Evolutionary conservation across 306 rosid species (phyloP).

Genomic region (Sindora glabra): DNA sequence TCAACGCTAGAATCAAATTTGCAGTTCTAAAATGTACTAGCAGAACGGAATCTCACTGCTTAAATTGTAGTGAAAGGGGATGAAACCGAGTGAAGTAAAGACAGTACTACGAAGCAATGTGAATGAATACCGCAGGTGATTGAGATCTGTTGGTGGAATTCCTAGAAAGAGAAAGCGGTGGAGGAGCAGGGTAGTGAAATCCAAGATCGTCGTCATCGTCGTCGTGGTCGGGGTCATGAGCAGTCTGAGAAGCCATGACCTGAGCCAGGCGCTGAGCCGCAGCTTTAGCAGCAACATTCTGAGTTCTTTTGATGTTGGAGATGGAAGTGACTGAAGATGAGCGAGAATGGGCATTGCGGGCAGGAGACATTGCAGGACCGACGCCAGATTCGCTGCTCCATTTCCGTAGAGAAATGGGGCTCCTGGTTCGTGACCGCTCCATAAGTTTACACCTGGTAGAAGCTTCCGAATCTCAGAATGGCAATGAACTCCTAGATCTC

Average conservation of each 20-base stretch:
- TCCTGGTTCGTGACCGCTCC: slow-evolving; percentile 43
- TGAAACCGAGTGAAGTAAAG: background rate
- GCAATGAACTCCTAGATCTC: no score
- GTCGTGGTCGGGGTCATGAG: slow-evolving; percentile 58
- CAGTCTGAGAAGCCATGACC: slow-evolving; percentile 94
- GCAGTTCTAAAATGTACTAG: no score
- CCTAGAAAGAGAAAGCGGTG: slow-evolving; percentile 63
- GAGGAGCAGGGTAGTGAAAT: slow-evolving; percentile 90
- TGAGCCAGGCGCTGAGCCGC: slow-evolving; percentile 98
- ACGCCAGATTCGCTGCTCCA: slow-evolving; percentile 43
- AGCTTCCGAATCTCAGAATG: no score
- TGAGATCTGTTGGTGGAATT: slow-evolving; percentile 49
- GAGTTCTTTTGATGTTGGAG: slow-evolving; percentile 80
- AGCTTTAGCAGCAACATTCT: slow-evolving; percentile 92
- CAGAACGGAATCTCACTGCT: no score
- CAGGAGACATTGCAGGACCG: slow-evolving; percentile 54
- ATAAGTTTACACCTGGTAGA: slow-evolving; percentile 2
- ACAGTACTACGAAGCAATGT: background rate
- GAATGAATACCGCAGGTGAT: slow-evolving; percentile 52
- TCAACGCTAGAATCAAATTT: no score
- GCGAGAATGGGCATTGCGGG: slow-evolving; percentile 60
- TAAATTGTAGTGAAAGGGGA: no score
- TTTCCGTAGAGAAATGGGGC: slow-evolving; percentile 40
- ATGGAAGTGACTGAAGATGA: slow-evolving; percentile 75
- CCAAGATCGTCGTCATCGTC: slow-evolving; percentile 59